Base-by-base conservation (phyloP, 768 basidiomycete species). In the Podaxis rugospora region DNA sequence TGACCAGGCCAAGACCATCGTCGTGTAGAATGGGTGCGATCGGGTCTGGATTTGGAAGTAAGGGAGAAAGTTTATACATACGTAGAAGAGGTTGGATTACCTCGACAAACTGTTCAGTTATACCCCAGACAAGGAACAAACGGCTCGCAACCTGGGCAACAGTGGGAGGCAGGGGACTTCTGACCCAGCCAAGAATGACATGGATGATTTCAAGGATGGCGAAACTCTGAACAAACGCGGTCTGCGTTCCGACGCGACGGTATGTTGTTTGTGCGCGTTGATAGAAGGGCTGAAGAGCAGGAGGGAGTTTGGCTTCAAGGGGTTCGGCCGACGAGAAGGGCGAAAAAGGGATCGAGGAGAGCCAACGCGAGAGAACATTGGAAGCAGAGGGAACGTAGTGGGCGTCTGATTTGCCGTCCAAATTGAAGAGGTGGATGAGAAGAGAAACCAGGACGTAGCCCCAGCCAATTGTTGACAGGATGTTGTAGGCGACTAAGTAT, bases 1-100 rank as follows among this genome's bases (percentile, higher is more conserved):
- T 0, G 92, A 89, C 97, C 97, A 98, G 0, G 95, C 90, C 63
- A 96, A 74, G 57, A 98, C 83, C 93, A 98, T 96, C 53, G 89
- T 87, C 5, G 92, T 83, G 77, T 92, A 98, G 27, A 95, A 70
- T 3, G 97, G 92, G 68, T 84, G 87, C 3, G 78, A 69, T 64
- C 85, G 89, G 27, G 90, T 81, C 86, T 90, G 61, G 25, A 50
- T 59, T 16, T 37, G 21, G 7, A 52, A 28, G 13, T n/a, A 27
- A 62, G 56, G 23, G 55, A 4, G 32, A 51, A 27, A 47, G 27
- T 46, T 14, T 0, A 14, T 53, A 9, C 27, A 13, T 36, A 32
- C 35, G 46, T 49, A 11, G 21, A 27, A 40, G 50, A 21, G 50
- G 37, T 18, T 54, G 9, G 78, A 83, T 67, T 64, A 92, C 92